These are phyloP conservation scores for Hanseniaspora uvarum DNA, from an alignment of 1,139 yeast species.

Conservation along the genomic window DNA sequence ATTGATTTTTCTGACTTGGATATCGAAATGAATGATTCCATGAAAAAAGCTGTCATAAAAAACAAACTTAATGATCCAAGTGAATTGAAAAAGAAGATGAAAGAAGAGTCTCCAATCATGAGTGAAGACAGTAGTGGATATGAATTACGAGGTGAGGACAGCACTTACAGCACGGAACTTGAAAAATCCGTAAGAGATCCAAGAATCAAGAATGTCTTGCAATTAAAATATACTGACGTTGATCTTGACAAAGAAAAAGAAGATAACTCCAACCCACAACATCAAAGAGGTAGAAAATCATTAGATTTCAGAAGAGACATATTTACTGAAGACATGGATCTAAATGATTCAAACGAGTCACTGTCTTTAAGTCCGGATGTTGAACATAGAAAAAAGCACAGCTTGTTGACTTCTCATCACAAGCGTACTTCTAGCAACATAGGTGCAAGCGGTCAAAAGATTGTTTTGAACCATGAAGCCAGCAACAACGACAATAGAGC, in stretches of 20 bases:
- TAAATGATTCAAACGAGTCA: conserved; percentile 24
- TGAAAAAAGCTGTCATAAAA: neutral
- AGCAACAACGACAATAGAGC: neutral
- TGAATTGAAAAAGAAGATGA: conserved; percentile 7
- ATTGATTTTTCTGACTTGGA: conserved; percentile 15
- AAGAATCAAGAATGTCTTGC: conserved; percentile 10
- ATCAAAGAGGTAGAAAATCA: neutral
- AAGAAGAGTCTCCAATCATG: conserved; percentile 11
- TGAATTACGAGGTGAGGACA: neutral
- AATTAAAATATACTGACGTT: conserved; percentile 9
- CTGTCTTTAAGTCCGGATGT: conserved; percentile 22
- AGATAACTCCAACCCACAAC: neutral
- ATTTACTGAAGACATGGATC: conserved; percentile 24
- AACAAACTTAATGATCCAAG: neutral
- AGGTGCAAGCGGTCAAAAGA: neutral
- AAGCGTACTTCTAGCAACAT: neutral
- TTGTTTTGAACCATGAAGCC: conserved; percentile 7
- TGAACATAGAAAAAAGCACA: conserved; percentile 16
- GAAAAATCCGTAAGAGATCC: conserved; percentile 8
- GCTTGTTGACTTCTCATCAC: conserved; percentile 11
- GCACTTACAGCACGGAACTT: neutral
- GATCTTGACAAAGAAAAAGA: neutral
- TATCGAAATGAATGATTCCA: neutral
- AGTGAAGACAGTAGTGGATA: conserved; percentile 2
- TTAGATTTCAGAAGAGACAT: conserved; percentile 15